phyloP scores from a whole-genome alignment of 2,329 filamentous ascomycete genomes.

The Sclerotinia minor region DNA sequence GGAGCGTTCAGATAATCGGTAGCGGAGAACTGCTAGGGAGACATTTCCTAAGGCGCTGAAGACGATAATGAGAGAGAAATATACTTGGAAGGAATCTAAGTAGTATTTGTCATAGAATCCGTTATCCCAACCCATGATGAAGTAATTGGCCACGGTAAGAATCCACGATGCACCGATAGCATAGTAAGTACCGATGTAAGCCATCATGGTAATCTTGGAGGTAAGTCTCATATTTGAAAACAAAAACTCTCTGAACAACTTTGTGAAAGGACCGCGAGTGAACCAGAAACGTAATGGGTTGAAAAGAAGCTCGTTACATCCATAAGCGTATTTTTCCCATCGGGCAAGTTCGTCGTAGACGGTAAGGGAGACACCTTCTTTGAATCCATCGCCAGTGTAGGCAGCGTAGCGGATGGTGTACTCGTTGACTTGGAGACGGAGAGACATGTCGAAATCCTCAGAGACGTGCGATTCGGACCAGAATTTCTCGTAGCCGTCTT shows the following conservation, averaged over 20 bases:
- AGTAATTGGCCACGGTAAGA: slow-evolving; percentile 72
- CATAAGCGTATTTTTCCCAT: slow-evolving; percentile 87
- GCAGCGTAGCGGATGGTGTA: slow-evolving; percentile 73
- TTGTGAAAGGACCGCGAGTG: slow-evolving; percentile 73
- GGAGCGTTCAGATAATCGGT: slow-evolving; percentile 63
- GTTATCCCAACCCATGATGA: slow-evolving; percentile 74
- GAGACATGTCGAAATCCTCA: slow-evolving; percentile 80
- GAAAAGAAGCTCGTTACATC: slow-evolving; percentile 80
- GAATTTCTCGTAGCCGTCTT: slow-evolving; percentile 74
- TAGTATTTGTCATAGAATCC: slow-evolving; percentile 79
- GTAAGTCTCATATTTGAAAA: slow-evolving; percentile 73
- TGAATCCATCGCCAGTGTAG: slow-evolving; percentile 75
- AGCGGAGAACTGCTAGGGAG: slow-evolving; percentile 69
- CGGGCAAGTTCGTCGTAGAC: slow-evolving; percentile 82
- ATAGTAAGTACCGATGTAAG: slow-evolving; percentile 79
- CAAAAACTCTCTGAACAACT: slow-evolving; percentile 73
- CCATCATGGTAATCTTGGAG: slow-evolving; percentile 73
- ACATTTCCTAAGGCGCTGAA: slow-evolving; percentile 64
- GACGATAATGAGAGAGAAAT: slow-evolving; percentile 77
- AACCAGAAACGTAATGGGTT: slow-evolving; percentile 74
- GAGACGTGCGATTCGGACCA: slow-evolving; percentile 81
- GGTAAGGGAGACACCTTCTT: slow-evolving; percentile 80
- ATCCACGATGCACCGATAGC: slow-evolving; percentile 76
- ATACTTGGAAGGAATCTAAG: slow-evolving; percentile 74
- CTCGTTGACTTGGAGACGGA: slow-evolving; percentile 69